Conservation (phyloP, 2,329 filamentous ascomycete genomes). For the Fusarium oxysporum region DNA sequence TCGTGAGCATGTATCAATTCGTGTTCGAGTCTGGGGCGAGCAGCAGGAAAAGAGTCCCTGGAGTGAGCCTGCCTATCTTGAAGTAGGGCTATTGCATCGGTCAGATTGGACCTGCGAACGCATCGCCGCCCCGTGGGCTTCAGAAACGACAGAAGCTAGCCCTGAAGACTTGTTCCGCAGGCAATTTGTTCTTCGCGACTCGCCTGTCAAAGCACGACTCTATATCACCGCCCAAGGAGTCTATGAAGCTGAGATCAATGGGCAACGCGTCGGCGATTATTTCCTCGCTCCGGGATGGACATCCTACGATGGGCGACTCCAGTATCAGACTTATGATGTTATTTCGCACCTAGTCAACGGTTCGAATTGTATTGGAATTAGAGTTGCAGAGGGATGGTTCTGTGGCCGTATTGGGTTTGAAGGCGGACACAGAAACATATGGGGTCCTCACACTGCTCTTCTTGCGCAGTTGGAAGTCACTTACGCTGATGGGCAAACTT, state of each 20-base stretch:
- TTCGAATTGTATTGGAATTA: constrained; percentile 48
- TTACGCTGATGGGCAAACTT: background rate
- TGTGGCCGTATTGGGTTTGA: constrained; percentile 36
- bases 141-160: constrained; percentile 39
- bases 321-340: constrained; percentile 65
- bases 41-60: constrained; percentile 8
- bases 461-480: constrained; percentile 15
- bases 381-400: constrained; percentile 55
- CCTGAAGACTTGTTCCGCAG: constrained; percentile 29
- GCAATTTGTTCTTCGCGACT: background rate
- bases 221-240: constrained; percentile 60
- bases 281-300: constrained; percentile 64
- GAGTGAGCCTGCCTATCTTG: constrained; percentile 39
- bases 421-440: constrained; percentile 20
- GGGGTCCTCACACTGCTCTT: constrained; percentile 12
- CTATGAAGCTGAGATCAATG: constrained; percentile 60
- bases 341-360: constrained; percentile 48
- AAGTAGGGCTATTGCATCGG: constrained; percentile 48
- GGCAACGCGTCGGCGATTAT: constrained; percentile 51
- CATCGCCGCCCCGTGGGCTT: constrained; percentile 43
- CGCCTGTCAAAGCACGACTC: constrained; percentile 48
- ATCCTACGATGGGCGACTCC: constrained; percentile 58
- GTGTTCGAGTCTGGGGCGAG: constrained; percentile 11
- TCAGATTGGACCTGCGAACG: constrained; percentile 46
- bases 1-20: constrained; percentile 16